Evolutionary conservation across 2,329 filamentous ascomycete species (phyloP), one percentile per base, ranked within the genome.

Genomic region (Exophiala sideris): DNA sequence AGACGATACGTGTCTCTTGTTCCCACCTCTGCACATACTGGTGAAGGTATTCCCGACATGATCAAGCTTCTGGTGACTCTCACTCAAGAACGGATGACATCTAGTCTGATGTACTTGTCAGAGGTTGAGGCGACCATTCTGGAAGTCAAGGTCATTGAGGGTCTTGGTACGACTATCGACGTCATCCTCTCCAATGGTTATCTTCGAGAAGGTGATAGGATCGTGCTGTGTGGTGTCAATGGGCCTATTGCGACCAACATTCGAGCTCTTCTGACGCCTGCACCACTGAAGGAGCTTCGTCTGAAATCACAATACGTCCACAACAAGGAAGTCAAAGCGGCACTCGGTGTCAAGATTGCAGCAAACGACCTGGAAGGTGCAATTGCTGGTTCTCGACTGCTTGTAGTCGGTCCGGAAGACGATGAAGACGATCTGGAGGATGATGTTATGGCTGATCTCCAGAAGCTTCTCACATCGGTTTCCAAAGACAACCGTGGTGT

Each of bases 301-400:
- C 83, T 99, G 66, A 97, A 97, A 76, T 96, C 91, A 2, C 82
- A 86, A 59, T 99, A 99, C 67, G 92, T 99, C 29, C 95, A 99
- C 79, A 96, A 99, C 79, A 97, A 99, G 78, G 91, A 96, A 72
- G 91, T 96, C 76, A 99, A 96, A 80, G 94, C 95, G 16, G 91
- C 94, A 7, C 83, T 99, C 67, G 94, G 94, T 87, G 90, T 99
- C 72, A 99, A 99, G 83, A 97, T 99, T 69, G 91, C 91, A 60
- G 94, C 92, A 41, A 95, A 96, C 64, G 91, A 91, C 60, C 87
- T 99, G 18, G 94, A 99, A 71, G 87, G 89, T 58, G 94, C 95
- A 63, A 97, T 99, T 71, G 94, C 94, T 58, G 94, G 94, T 70
- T 99, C 95, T 16, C 86, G 95, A 63, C 79, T 99, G 65, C 84